These are phyloP conservation scores for Xerocomus nothofagi DNA, from an alignment of 1,284 basidiomycete species.

Conservation along the genomic window DNA sequence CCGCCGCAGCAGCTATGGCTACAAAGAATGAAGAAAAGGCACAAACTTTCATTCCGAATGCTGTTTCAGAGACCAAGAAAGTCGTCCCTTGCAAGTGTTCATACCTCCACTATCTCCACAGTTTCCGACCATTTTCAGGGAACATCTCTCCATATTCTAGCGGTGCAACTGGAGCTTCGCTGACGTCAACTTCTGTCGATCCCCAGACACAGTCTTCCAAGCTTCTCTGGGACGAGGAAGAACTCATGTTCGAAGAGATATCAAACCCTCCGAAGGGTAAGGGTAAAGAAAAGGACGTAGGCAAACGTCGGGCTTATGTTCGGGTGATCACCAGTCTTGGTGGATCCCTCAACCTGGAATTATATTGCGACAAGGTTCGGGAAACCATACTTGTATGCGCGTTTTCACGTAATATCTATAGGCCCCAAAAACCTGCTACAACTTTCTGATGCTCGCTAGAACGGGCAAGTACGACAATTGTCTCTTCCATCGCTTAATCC, in stretches of 20 bases:
- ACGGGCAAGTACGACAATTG: constrained; percentile 89
- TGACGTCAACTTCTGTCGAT: constrained; percentile 91
- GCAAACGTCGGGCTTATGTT: constrained; percentile 87
- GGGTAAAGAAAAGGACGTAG: constrained; percentile 89
- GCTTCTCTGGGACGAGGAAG: constrained; percentile 90
- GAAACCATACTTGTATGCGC: not conserved
- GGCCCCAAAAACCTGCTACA: constrained; percentile 98
- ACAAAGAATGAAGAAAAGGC: constrained; percentile 34
- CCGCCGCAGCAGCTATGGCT: constrained; percentile 30
- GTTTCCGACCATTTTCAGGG: constrained; percentile 49
- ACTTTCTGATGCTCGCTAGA: constrained; percentile 91
- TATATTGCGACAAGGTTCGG: constrained; percentile 84
- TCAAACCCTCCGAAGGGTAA: constrained; percentile 74
- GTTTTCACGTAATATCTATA: constrained; percentile 31
- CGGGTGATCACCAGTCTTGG: constrained; percentile 90
- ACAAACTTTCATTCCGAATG: constrained; percentile 39
- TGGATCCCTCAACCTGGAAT: constrained; percentile 84
- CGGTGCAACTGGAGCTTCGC: constrained; percentile 87
- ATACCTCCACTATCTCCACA: constrained; percentile 2
- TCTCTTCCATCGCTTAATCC: constrained; percentile 91
- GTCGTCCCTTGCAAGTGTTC: constrained; percentile 60
- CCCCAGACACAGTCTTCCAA: constrained; percentile 77
- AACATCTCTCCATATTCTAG: constrained; percentile 90
- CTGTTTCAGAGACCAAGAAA: constrained; percentile 49
- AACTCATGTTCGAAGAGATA: constrained; percentile 91